Percentiles rank a stretch among this genome's conserved stretches.
Conservation (phyloP, 371 early-diverging fungal species). For the Mortierella polycephala region DNA sequence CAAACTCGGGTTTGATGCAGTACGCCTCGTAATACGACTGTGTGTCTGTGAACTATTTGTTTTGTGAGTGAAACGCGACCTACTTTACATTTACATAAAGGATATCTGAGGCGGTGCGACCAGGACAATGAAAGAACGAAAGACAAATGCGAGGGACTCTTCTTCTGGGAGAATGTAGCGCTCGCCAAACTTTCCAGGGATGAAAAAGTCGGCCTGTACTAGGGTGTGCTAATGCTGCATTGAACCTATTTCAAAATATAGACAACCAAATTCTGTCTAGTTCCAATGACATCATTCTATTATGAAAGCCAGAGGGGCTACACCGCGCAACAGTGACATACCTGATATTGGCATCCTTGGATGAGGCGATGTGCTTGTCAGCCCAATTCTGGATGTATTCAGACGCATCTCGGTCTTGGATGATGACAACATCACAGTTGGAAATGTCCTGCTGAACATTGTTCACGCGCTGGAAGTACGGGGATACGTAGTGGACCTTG, state of each 20-base stretch:
- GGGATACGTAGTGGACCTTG: slow-evolving; percentile 17
- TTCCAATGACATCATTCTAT: not conserved
- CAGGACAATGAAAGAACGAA: slow-evolving; percentile 25
- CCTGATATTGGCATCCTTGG: slow-evolving; percentile 38
- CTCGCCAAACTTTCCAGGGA: slow-evolving; percentile 23
- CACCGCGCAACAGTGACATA: not conserved
- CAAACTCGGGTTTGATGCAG: slow-evolving; percentile 18
- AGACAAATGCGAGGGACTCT: slow-evolving; percentile 5
- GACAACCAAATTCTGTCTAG: not conserved
- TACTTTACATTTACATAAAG: slow-evolving; percentile 14
- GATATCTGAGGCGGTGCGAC: not conserved
- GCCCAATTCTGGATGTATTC: slow-evolving; percentile 38
- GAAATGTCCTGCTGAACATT: slow-evolving; percentile 9
- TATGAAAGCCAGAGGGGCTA: not conserved
- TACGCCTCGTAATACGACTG: slow-evolving; percentile 17
- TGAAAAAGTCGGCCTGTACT: slow-evolving; percentile 16
- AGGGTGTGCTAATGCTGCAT: slow-evolving; percentile 21
- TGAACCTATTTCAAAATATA: slow-evolving; percentile 19
- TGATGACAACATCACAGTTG: slow-evolving; percentile 22
- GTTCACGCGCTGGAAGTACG: slow-evolving; percentile 7
- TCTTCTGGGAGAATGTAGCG: slow-evolving; percentile 16
- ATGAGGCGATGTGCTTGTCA: slow-evolving; percentile 14
- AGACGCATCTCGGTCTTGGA: slow-evolving; percentile 14
- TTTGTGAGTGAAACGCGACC: slow-evolving; percentile 18
- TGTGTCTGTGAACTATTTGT: slow-evolving; percentile 5